Evolutionary conservation across 345 rosid genomes (phyloP).

Genomic region (Heritiera littoralis): DNA sequence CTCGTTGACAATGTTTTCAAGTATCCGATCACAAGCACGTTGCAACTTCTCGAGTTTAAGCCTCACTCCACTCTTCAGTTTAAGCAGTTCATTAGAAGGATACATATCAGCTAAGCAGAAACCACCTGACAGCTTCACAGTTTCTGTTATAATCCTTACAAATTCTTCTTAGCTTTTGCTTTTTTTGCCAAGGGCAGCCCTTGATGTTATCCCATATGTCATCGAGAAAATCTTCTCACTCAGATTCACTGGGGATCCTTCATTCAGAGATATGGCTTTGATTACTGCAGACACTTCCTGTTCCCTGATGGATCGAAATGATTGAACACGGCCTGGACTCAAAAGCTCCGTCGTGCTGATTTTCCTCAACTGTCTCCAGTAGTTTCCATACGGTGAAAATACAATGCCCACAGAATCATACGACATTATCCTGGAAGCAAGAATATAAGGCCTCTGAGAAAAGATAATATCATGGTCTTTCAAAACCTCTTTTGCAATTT

Average conservation of each 20-base stretch:
- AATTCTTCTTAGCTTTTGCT: neutral
- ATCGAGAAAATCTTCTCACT: neutral
- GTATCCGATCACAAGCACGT: neutral
- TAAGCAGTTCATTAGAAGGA: neutral
- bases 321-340: constrained; percentile 18
- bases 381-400: constrained; percentile 21
- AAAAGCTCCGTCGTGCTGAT: constrained; percentile 23
- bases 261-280: neutral
- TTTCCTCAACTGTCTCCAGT: constrained; percentile 31
- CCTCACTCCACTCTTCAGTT: neutral
- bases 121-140: neutral
- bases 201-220: neutral
- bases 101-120: constrained; percentile 1
- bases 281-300: neutral
- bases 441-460: constrained; percentile 15
- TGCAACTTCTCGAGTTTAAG: neutral
- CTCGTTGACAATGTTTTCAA: neutral
- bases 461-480: constrained; percentile 17
- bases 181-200: constrained; percentile 12
- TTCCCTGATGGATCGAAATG: constrained; percentile 14
- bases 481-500: constrained; percentile 21
- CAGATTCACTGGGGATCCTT: neutral
- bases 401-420: constrained; percentile 20
- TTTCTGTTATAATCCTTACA: no score
- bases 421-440: constrained; percentile 2